Evolutionary conservation across 257 asterid species (phyloP), one percentile per base, ranked within the genome.

Genomic region (Solanum corneliomulleri): DNA sequence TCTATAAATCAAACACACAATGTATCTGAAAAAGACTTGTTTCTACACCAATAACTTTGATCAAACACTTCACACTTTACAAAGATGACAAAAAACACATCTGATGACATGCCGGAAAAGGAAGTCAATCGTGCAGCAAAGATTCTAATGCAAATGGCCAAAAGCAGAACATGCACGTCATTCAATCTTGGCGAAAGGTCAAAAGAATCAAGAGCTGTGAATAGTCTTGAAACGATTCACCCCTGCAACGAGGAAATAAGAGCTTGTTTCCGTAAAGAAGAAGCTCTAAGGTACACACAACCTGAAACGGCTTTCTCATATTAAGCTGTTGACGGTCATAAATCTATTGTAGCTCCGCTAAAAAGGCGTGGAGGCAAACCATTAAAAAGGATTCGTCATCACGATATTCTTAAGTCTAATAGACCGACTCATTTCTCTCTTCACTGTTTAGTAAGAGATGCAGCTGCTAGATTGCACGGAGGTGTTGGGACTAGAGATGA

Each of bases 301-400:
- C 99, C 99, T 20, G 97, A 94, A 89, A 91, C 96, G 91, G 96
- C 98, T 4, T 97, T 95, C 89, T 80, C 95, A 11, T 97, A 97
- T 82, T 94, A 96, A 71, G 94, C 97, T 60, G 90, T 92, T 75
- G 99, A 97, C 86, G 99, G 99, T 87, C 94, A 92, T 85, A 97
- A 92, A 88, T 93, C 99, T 33, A 93, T 92, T 37, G 99, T 97
- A 68, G 99, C 99, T 35, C 99, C 98, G 21, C 88, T 97, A 88
- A 94, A 98, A 92, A 97, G 99, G 90, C 93, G 98, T 88, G 98
- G 99, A 58, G 98, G 99, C 76, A 94, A 95, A 94, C 99, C 98
- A 81, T 94, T 98, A 83, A 93, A 98, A 21, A 95, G 96, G 91
- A 98, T 98, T 82, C 93, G 98, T 27, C 96, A 97, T 86, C 99